Conservation (phyloP, 1,284 basidiomycete genomes). For the Rhodotorula sp. region DNA sequence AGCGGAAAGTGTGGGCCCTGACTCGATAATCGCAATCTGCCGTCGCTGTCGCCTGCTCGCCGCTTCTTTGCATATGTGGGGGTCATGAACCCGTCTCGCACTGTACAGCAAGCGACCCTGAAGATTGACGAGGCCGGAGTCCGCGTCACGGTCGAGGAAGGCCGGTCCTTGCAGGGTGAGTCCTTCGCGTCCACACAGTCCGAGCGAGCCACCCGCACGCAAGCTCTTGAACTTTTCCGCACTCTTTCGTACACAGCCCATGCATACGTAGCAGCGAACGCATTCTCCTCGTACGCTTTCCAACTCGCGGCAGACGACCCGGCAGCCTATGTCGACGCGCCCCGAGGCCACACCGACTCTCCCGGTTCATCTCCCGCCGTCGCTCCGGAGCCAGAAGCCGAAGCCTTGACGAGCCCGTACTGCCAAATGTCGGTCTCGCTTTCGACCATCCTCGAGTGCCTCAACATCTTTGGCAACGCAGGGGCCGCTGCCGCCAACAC, state of each 20-base stretch:
- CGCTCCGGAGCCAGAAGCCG: neutral
- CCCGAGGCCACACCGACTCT: constrained; percentile 43
- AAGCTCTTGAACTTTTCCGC: neutral
- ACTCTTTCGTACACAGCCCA: constrained; percentile 57
- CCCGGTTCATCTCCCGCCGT: constrained; percentile 12
- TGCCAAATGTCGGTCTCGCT: constrained; percentile 75
- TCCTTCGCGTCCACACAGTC: neutral
- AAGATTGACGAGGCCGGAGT: constrained; percentile 68
- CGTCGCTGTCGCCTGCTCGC: neutral
- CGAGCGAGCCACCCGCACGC: no score
- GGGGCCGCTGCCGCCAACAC: constrained; percentile 39
- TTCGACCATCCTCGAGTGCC: constrained; percentile 75
- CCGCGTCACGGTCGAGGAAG: constrained; percentile 82
- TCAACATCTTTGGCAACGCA: constrained; percentile 88
- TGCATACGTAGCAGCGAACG: constrained; percentile 74
- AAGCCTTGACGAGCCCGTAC: constrained; percentile 14
- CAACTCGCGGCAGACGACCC: constrained; percentile 20
- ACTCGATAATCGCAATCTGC: neutral
- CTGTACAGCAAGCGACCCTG: constrained; percentile 68
- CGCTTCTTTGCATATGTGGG: neutral
- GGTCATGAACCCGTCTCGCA: neutral
- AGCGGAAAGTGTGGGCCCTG: no score
- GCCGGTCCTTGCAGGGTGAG: constrained; percentile 51
- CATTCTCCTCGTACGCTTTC: constrained; percentile 75
- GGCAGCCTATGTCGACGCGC: constrained; percentile 29